Evolutionary conservation across 495 filamentous ascomycete species (phyloP).

Genomic region (Baudoinia panamericana): DNA sequence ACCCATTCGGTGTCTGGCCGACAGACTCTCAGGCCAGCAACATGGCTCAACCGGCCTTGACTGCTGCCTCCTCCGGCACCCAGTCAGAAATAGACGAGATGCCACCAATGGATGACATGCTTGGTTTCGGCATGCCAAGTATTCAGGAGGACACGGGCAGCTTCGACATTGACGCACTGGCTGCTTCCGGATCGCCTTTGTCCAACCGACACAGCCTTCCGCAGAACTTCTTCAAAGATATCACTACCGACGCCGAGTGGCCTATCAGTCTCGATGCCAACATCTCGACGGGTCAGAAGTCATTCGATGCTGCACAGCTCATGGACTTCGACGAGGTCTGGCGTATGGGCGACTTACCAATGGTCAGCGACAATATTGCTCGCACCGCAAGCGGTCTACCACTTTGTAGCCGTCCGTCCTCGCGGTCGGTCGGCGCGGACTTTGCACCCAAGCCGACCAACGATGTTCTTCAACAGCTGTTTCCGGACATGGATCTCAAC

Average conservation of each 20-base stretch:
- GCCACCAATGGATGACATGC: constrained; percentile 9
- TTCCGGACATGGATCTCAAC: constrained; percentile 16
- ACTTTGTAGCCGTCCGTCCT: constrained; percentile 1
- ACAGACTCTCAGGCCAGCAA: constrained; percentile 13
- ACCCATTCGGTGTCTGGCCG: constrained; percentile 21
- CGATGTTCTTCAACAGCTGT: constrained; percentile 14
- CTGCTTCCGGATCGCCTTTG: constrained; percentile 3
- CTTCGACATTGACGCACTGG: constrained; percentile 1
- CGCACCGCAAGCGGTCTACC: not conserved
- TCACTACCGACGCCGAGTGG: not conserved
- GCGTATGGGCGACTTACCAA: constrained; percentile 1
- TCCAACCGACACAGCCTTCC: constrained; percentile 18
- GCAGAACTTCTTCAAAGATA: constrained; percentile 10
- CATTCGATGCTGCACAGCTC: not conserved
- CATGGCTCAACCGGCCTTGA: constrained; percentile 24
- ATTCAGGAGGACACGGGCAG: constrained; percentile 15
- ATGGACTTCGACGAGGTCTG: constrained; percentile 5
- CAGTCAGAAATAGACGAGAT: constrained; percentile 29
- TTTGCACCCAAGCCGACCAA: constrained; percentile 11
- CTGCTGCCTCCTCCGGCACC: constrained; percentile 26
- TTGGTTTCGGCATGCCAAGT: constrained; percentile 15
- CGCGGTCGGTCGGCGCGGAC: constrained; percentile 11
- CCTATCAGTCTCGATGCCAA: not conserved
- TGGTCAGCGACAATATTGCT: not conserved
- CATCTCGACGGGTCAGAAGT: not conserved